Evolutionary conservation across 163 green algal species (phyloP), one percentile per base, ranked within the genome.

Genomic region (Scenedesmus sp.): DNA sequence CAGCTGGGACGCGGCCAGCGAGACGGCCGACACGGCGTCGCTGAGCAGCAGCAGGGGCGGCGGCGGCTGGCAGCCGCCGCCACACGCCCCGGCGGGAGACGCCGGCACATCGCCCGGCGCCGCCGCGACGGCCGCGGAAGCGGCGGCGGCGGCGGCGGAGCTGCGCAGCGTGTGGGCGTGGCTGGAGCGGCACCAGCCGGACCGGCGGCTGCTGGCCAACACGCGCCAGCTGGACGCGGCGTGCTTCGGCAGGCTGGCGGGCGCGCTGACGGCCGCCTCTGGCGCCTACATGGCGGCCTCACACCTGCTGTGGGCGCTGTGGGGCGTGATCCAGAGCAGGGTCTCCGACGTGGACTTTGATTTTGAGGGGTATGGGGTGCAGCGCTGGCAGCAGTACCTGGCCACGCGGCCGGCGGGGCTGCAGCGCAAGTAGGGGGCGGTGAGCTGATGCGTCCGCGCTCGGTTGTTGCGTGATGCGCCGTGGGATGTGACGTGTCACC

Each of bases 231-330:
- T 89, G 22, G 76, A 80, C n/a, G 46, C 46, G 33, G 35, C 51
- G 2, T 80, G 51, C 18, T 78, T 26, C 30, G 35, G 82, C 24
- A 15, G 49, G 61, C 43, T 90, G 30, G 72, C 91, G 0, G 24
- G 59, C 4, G 65, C 93, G 83, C 89, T 98, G 90, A 37, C 91
- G 5, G 83, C 68, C 20, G 94, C 94, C 37, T 92, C 91, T 10
- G 18, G 85, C 22, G 93, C 90, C 16, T 97, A 95, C 89, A 76
- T 95, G 49, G 85, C 92, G 4, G 72, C 95, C 18, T 94, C 89
- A 1, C 96, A 98, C 87, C 91, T 98, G 18, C 89, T 94, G 44
- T 98, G 96, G 96, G 94, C 91, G 30, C 90, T 98, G 24, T 98
- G 96, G 96, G 96, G 95, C 22, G 49, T 97, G 42, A 95, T 98